Percentiles rank a stretch among this genome's conserved stretches.
These are phyloP conservation scores for Nannizziopsis barbatae DNA, from an alignment of 2,329 filamentous ascomycete species.

Conservation along the genomic window DNA sequence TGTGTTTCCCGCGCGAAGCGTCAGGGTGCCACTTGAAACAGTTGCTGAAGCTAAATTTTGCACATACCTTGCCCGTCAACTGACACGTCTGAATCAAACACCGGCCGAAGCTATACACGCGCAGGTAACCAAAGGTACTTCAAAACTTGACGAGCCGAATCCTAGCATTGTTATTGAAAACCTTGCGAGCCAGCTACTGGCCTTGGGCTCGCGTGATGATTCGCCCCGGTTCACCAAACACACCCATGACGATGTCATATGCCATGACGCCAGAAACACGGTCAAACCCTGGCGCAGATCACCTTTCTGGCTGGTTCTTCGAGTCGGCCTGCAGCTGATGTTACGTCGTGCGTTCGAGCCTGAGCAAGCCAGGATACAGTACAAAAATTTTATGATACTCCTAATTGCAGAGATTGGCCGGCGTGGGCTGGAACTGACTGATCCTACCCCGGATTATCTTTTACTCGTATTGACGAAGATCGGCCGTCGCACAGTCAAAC, in stretches of 20 bases:
- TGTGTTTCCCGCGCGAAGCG: conserved; percentile 32
- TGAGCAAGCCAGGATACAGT: conserved; percentile 21
- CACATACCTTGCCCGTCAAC: conserved; percentile 21
- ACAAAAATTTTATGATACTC: conserved; percentile 45
- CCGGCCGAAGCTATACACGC: too few species aligned
- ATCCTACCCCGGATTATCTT: conserved; percentile 25
- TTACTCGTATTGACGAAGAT: conserved; percentile 38
- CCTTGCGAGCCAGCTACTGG: conserved; percentile 35
- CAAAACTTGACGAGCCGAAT: conserved; percentile 19
- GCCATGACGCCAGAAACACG: conserved; percentile 16
- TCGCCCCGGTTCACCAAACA: conserved; percentile 36
- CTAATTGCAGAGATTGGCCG: conserved; percentile 34
- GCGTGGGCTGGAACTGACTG: conserved; percentile 10
- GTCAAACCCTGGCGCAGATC: conserved; percentile 41
- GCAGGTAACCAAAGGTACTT: too few species aligned
- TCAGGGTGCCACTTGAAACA: conserved; percentile 18
- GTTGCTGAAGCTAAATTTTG: conserved; percentile 19
- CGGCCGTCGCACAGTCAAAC: conserved; percentile 34
- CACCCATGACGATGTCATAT: conserved; percentile 44
- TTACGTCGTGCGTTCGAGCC: conserved; percentile 16
- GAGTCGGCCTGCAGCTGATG: conserved; percentile 39
- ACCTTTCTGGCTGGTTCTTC: conserved; percentile 44
- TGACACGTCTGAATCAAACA: conserved; percentile 27
- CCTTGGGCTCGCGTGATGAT: conserved; percentile 26
- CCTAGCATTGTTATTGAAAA: conserved; percentile 44